Percentiles rank a stretch among this genome's conserved stretches.
These are phyloP conservation scores for Poronia punctata DNA, from an alignment of 495 filamentous ascomycete species.

Conservation along the genomic window DNA sequence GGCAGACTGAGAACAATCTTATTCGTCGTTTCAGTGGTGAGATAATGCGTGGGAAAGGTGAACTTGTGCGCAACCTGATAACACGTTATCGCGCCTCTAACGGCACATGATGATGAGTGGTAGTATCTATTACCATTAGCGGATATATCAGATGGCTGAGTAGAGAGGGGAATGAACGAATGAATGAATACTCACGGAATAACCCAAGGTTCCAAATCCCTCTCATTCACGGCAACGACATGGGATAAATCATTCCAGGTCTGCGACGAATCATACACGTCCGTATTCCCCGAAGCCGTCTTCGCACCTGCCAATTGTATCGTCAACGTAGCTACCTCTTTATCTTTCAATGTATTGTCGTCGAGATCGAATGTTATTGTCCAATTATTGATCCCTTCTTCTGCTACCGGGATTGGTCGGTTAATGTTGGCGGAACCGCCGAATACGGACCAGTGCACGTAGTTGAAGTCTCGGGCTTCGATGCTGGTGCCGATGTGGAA, in stretches of 20 bases:
- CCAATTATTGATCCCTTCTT: conserved; percentile 45
- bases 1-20: conserved; percentile 44
- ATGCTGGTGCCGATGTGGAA: conserved; percentile 41
- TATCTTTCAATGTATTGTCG: conserved; percentile 11
- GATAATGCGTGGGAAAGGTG: conserved; percentile 39
- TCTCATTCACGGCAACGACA: conserved; percentile 36
- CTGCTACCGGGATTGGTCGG: conserved; percentile 11
- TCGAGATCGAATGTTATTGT: conserved; percentile 39
- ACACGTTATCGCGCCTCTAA: conserved; percentile 48
- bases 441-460: conserved; percentile 47
- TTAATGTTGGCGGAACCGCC: conserved; percentile 28
- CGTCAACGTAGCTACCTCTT: conserved; percentile 40
- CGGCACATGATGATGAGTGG: conserved; percentile 44
- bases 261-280: conserved; percentile 35
- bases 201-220: conserved; percentile 36
- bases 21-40: conserved; percentile 40
- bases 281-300: conserved; percentile 46
- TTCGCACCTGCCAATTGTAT: conserved; percentile 50
- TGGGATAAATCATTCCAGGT: no score
- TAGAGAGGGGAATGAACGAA: neutral
- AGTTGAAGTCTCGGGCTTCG: conserved; percentile 37
- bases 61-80: conserved; percentile 49
- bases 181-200: conserved; percentile 31
- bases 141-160: no score
- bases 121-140: conserved; percentile 24